phyloP scores from a whole-genome alignment of 2,329 filamentous ascomycete genomes.

The Botryotinia globosa region DNA sequence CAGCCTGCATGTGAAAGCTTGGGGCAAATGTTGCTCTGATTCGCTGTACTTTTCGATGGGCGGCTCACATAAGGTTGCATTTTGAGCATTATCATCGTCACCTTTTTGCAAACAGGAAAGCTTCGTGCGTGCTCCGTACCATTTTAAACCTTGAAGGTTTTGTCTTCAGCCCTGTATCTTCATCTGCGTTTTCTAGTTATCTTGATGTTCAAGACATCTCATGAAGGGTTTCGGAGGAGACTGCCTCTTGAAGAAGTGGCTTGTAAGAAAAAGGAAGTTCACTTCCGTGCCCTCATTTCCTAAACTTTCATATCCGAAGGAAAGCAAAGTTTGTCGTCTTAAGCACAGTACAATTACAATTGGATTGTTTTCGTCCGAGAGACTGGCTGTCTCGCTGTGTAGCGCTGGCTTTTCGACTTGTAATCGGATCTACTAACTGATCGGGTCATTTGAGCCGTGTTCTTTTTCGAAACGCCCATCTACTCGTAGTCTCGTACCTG shows the following conservation, averaged over 20 bases:
- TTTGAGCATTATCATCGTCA: conserved; percentile 4
- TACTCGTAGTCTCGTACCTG: not conserved
- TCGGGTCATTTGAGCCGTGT: not conserved
- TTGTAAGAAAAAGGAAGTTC: not conserved
- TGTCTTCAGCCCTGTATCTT: conserved; percentile 13
- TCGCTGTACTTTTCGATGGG: not conserved
- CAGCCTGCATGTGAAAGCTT: conserved; percentile 2
- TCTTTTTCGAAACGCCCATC: conserved; percentile 11
- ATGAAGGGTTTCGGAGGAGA: not conserved
- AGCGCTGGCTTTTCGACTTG: not conserved
- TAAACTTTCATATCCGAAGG: not conserved
- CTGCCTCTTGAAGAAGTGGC: not conserved
- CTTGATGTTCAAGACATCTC: not conserved
- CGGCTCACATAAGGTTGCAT: not conserved
- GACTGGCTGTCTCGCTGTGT: not conserved
- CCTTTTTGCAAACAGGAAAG: conserved; percentile 1
- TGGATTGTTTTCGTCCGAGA: not conserved
- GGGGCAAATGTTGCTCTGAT: conserved; percentile 2
- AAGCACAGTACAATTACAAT: not conserved
- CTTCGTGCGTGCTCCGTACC: not conserved
- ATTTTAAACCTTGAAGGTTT: not conserved
- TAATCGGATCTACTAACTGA: not conserved
- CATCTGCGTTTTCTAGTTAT: not conserved
- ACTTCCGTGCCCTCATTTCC: not conserved
- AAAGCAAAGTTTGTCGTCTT: not conserved